Evolutionary conservation across 495 filamentous ascomycete genomes (phyloP).

Genomic region (Trichoderma asperelloides): DNA sequence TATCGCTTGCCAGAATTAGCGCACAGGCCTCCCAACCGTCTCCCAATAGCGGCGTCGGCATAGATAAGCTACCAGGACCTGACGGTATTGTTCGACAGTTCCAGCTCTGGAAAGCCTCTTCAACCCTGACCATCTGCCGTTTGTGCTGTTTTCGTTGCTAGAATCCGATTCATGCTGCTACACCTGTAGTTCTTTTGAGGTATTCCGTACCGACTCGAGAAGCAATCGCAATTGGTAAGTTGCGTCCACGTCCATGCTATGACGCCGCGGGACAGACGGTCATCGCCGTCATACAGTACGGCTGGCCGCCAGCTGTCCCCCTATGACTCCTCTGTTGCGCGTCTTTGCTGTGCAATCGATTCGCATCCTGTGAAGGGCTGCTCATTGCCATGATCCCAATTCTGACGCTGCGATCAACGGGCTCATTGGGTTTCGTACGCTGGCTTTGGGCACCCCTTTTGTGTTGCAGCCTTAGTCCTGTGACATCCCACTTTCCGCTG

Average conservation of each 20-base stretch:
- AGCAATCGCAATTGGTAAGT: conserved; percentile 4
- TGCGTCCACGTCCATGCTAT: background rate
- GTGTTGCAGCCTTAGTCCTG: conserved; percentile 6
- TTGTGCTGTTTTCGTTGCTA: background rate
- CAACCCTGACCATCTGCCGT: background rate
- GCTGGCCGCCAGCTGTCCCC: background rate
- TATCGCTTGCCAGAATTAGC: background rate
- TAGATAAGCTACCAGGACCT: conserved; percentile 2
- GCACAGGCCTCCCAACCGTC: background rate
- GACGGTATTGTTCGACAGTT: background rate
- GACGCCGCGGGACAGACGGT: background rate
- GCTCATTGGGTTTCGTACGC: background rate
- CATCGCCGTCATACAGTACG: background rate
- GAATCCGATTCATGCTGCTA: background rate
- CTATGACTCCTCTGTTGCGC: background rate
- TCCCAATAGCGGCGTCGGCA: background rate
- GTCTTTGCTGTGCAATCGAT: background rate
- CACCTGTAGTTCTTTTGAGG: background rate
- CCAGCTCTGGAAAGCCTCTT: background rate
- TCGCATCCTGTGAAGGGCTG: background rate
- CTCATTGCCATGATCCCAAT: background rate
- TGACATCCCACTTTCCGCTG: background rate
- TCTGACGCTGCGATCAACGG: background rate
- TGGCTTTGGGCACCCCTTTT: background rate
- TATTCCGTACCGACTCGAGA: background rate